Percentiles rank a stretch among this genome's conserved stretches.
Evolutionary conservation across 2,329 filamentous ascomycete species (phyloP).

Genomic region (Hortaea werneckii): DNA sequence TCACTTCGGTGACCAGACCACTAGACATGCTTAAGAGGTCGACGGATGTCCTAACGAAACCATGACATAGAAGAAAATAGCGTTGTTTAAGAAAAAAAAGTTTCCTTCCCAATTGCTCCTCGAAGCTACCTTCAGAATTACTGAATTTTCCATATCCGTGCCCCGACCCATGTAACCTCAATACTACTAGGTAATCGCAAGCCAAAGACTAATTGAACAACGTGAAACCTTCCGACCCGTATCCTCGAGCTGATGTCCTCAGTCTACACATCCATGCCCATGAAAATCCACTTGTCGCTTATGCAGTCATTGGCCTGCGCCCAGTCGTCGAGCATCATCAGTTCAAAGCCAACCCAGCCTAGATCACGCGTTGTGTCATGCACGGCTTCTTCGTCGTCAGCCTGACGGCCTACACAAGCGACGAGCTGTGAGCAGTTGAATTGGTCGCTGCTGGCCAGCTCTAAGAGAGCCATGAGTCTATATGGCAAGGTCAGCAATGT

Average conservation of each 20-base stretch:
- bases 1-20: too few relatives aligned
- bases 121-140: too few relatives aligned
- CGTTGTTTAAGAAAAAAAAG: too few relatives aligned
- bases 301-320: constrained; percentile 46
- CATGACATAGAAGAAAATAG: too few relatives aligned
- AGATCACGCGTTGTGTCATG: constrained; percentile 68
- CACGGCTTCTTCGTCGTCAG: constrained; percentile 47
- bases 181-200: too few relatives aligned
- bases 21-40: too few relatives aligned
- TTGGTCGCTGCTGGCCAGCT: constrained; percentile 63
- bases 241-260: constrained; percentile 14
- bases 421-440: constrained; percentile 70
- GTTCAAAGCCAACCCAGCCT: constrained; percentile 86
- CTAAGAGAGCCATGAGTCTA: constrained; percentile 81
- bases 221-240: not conserved
- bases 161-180: too few relatives aligned
- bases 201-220: too few relatives aligned
- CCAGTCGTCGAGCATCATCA: constrained; percentile 72
- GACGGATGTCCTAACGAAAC: too few relatives aligned
- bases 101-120: too few relatives aligned
- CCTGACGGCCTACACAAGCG: constrained; percentile 67
- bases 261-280: constrained; percentile 69
- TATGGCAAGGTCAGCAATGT: constrained; percentile 11
- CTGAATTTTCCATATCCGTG: too few relatives aligned
- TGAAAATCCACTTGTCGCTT: constrained; percentile 73